phyloP scores from a whole-genome alignment of 2,329 filamentous ascomycete genomes.

The Phyllosticta citrichinensis region DNA sequence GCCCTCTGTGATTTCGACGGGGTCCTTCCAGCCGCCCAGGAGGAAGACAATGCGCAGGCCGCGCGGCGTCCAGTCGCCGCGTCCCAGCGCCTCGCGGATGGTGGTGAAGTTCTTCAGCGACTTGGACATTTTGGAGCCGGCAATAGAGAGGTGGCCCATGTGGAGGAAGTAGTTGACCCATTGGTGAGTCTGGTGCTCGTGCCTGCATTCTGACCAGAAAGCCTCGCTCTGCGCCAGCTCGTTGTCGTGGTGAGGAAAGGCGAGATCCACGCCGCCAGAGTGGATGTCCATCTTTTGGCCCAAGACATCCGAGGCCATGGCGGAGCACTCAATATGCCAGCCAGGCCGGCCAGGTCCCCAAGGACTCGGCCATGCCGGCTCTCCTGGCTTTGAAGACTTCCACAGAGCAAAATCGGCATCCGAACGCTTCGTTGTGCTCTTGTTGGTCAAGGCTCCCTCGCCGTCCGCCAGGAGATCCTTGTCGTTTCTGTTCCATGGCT shows the following conservation, averaged over 20 bases:
- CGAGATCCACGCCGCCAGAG: constrained; percentile 82
- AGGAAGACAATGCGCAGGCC: constrained; percentile 79
- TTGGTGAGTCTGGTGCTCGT: constrained; percentile 39
- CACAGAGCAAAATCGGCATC: constrained; percentile 83
- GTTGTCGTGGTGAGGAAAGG: constrained; percentile 72
- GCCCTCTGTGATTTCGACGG: constrained; percentile 80
- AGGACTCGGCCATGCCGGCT: constrained; percentile 78
- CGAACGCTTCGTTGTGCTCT: constrained; percentile 57
- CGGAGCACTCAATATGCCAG: constrained; percentile 96
- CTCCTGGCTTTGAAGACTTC: constrained; percentile 86
- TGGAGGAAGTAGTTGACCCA: constrained; percentile 97
- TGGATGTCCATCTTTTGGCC: constrained; percentile 84
- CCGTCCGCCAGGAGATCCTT: constrained; percentile 77
- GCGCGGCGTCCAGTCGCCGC: constrained; percentile 64
- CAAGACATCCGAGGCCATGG: constrained; percentile 86
- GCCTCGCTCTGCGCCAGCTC: constrained; percentile 84
- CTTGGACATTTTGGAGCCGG: constrained; percentile 93
- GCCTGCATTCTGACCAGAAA: constrained; percentile 50
- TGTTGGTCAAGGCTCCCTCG: constrained; percentile 65
- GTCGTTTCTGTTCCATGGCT: constrained; percentile 78
- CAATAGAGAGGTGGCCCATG: constrained; percentile 85
- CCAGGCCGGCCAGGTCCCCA: constrained; percentile 86
- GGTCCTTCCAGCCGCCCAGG: constrained; percentile 80
- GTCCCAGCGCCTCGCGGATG: constrained; percentile 67
- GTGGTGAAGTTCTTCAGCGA: constrained; percentile 93